phyloP scores from a whole-genome alignment of 2,329 filamentous ascomycete species.

The Ophiostoma pallidulum region DNA sequence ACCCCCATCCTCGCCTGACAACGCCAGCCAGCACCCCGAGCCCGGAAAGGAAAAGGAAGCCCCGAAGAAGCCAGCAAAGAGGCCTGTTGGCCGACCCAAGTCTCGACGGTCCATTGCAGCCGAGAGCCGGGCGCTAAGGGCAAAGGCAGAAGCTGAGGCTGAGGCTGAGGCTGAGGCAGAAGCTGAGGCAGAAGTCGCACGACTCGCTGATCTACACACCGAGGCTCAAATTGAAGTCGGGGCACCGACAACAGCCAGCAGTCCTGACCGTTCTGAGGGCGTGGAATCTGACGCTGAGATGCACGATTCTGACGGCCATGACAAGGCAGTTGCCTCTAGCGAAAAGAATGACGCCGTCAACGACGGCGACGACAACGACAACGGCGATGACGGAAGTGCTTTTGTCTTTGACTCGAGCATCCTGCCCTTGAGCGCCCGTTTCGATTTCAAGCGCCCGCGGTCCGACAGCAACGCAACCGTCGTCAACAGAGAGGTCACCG shows the following conservation, averaged over 20 bases:
- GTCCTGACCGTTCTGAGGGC: neutral
- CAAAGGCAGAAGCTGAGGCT: conserved; percentile 11
- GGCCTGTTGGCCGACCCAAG: conserved; percentile 12
- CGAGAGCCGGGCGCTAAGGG: conserved; percentile 10
- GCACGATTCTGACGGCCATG: neutral
- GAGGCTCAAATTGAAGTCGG: conserved; percentile 19
- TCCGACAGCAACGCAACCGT: conserved; percentile 17
- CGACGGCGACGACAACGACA: neutral
- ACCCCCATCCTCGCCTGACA: neutral
- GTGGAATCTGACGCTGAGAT: neutral
- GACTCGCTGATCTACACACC: neutral
- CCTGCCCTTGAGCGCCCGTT: neutral
- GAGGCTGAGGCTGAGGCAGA: conserved; percentile 9
- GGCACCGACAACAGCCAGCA: neutral
- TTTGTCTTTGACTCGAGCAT: neutral
- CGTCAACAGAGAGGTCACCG: conserved; percentile 35
- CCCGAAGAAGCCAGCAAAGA: conserved; percentile 5
- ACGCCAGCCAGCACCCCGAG: neutral
- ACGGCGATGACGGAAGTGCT: neutral
- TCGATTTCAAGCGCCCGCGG: conserved; percentile 6
- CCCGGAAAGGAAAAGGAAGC: neutral
- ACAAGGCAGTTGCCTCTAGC: neutral
- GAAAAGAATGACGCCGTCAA: neutral
- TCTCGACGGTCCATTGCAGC: conserved; percentile 11
- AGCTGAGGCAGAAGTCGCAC: conserved; percentile 6